These are phyloP conservation scores for Acanthamoeba royreba DNA, from an alignment of 208 protist species.

Conservation along the genomic window DNA sequence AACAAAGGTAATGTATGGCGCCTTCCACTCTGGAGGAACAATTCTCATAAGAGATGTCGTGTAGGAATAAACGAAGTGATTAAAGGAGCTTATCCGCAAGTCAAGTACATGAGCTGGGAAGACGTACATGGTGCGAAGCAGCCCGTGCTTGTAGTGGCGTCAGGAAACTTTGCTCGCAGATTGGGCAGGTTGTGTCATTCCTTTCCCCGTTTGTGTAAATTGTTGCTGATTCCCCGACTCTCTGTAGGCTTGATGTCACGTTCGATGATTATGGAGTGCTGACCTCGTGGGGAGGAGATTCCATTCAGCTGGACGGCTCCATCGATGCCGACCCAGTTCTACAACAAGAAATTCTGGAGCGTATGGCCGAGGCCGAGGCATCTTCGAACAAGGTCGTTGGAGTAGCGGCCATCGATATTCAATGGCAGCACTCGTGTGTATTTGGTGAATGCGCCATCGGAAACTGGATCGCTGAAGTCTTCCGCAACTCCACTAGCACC, in stretches of 20 bases:
- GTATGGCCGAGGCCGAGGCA: not conserved
- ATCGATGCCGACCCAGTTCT: not conserved
- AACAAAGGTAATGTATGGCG: not conserved
- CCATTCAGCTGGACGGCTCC: not conserved
- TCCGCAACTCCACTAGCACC: not conserved
- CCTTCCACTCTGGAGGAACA: not conserved
- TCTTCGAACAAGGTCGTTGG: not conserved
- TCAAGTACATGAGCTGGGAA: not conserved
- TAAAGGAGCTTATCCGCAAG: not conserved
- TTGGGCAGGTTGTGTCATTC: too few relatives aligned
- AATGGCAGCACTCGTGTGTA: not conserved
- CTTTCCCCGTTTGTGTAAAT: too few relatives aligned
- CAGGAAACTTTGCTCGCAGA: not conserved
- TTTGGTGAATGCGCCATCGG: conserved; percentile 21
- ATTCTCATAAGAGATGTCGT: not conserved
- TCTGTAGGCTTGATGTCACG: not conserved
- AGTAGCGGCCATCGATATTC: not conserved
- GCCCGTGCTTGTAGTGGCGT: not conserved
- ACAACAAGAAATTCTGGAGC: not conserved
- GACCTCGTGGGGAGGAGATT: not conserved
- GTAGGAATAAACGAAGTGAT: not conserved
- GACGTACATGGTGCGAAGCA: not conserved
- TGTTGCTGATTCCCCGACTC: not conserved
- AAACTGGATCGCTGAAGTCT: not conserved
- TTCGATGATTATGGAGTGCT: not conserved